Evolutionary conservation across 2,329 filamentous ascomycete genomes (phyloP), one percentile per base, ranked within the genome.

Genomic region (Hymenoscyphus scutula): DNA sequence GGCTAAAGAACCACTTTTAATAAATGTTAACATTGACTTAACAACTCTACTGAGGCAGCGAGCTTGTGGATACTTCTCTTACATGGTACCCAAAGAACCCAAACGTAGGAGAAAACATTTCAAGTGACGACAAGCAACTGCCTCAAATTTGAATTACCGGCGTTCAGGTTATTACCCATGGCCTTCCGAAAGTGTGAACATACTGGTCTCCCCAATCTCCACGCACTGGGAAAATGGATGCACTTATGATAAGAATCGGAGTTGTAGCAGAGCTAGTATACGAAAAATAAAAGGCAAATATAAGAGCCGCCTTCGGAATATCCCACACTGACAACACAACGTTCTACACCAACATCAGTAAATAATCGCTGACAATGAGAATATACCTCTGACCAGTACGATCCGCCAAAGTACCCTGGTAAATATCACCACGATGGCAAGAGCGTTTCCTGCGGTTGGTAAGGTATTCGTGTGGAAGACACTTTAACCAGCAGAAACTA

Each of bases 401-500:
- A 30, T 67, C 65, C 1, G 60, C 56, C 25, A 59, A 53, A 3
- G 59, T 45, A 25, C 63, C 63, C 13, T 54, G 2, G 30, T 45
- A 8, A 67, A 48, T 19, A 63, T 65, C 38, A 64, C 61, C 5
- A 64, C 13, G 51, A 76, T 65, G 63, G 74, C 75, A 60, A 74
- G 61, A 7, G 70, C 68, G 5, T 74, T 72, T 10, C 74, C 73
- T n/a, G 58, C 79, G 0, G 80, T 81, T 0, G 81, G 81, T 56
- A 81, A 80, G 55, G 82, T 80, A 70, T 83, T 82, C 17, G 80
- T 70, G 64, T 82, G 78, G 1, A 77, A 70, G 0, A 82, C 73
- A 3, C 76, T 76, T 66, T 81, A 82, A 1, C 74, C 76, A 51
- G 80, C 79, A 74, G 81, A 76, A 65, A 82, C 82, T 8, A 83